These are phyloP conservation scores for Athelia sp. DNA, from an alignment of 1,284 basidiomycete species.

Conservation along the genomic window DNA sequence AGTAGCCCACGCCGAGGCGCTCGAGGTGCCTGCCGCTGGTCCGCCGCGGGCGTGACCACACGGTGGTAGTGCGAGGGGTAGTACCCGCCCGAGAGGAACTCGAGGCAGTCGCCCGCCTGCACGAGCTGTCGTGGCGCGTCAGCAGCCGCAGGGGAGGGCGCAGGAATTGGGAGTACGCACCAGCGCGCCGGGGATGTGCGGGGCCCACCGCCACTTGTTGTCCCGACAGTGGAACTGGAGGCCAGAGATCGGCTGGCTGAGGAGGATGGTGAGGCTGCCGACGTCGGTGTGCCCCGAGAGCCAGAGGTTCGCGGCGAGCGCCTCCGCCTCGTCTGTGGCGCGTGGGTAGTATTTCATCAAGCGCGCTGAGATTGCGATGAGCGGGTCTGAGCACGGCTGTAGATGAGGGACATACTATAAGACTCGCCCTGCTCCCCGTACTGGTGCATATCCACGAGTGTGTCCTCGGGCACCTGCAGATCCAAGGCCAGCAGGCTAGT, in stretches of 20 bases:
- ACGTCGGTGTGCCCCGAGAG: conserved; percentile 61
- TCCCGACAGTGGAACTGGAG: conserved; percentile 51
- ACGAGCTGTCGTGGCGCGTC: too few species aligned
- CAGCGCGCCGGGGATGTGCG: conserved; percentile 54
- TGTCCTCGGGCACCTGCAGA: conserved; percentile 55
- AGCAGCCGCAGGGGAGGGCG: too few species aligned
- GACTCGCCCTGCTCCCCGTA: conserved; percentile 37
- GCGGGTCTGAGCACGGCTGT: not conserved
- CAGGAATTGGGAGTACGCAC: too few species aligned
- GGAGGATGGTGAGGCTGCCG: conserved; percentile 51
- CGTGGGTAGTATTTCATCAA: conserved; percentile 47
- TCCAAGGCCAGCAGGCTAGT: conserved; percentile 52
- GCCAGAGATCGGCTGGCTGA: conserved; percentile 55
- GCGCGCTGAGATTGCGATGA: conserved; percentile 30
- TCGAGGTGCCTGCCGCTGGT: conserved; percentile 37
- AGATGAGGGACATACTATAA: conserved; percentile 21
- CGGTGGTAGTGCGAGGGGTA: conserved; percentile 42
- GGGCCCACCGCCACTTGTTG: conserved; percentile 54
- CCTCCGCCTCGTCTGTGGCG: conserved; percentile 47
- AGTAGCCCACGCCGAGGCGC: conserved; percentile 38
- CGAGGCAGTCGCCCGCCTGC: conserved; percentile 35
- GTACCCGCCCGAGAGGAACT: conserved; percentile 30
- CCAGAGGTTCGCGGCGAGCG: conserved; percentile 51
- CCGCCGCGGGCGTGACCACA: conserved; percentile 38
- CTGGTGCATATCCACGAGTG: conserved; percentile 45